Evolutionary conservation across 2,329 filamentous ascomycete species (phyloP).

Genomic region (Talaromyces marneffei): DNA sequence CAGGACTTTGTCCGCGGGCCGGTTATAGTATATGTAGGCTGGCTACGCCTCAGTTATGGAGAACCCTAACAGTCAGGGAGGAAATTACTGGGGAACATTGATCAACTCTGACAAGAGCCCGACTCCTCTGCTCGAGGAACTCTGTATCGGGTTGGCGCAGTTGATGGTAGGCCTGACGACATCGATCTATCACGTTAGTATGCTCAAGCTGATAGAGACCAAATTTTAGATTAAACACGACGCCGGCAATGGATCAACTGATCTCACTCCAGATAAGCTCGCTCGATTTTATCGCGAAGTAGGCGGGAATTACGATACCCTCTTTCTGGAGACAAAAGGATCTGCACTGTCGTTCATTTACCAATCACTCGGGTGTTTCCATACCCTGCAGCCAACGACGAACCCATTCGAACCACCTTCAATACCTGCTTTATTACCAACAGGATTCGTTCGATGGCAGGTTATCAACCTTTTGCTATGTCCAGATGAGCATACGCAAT

Average conservation of each 20-base stretch:
- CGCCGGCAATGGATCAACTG: conserved; percentile 26
- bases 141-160: conserved; percentile 62
- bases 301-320: conserved; percentile 67
- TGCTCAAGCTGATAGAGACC: background rate
- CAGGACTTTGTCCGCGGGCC: background rate
- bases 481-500: conserved; percentile 80
- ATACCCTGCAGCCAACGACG: conserved; percentile 68
- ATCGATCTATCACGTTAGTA: background rate
- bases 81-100: conserved; percentile 54
- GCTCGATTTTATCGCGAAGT: conserved; percentile 71
- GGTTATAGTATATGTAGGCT: conserved; percentile 6
- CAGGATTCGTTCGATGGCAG: conserved; percentile 90
- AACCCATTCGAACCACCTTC: conserved; percentile 67
- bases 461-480: conserved; percentile 82
- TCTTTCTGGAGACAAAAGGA: conserved; percentile 72
- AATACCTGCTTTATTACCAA: conserved; percentile 73
- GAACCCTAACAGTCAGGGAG: conserved; percentile 21
- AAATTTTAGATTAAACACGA: conserved; percentile 27
- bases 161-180: conserved; percentile 57
- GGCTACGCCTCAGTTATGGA: conserved; percentile 20
- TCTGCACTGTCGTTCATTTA: conserved; percentile 85
- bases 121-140: conserved; percentile 59
- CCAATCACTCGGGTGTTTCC: conserved; percentile 82
- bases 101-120: conserved; percentile 64
- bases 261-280: conserved; percentile 60